A percentile compares a stretch with the other conserved stretches of the same genome.
phyloP scores from a whole-genome alignment of 202 grass and related monocot species.

The Carex arenaria region DNA sequence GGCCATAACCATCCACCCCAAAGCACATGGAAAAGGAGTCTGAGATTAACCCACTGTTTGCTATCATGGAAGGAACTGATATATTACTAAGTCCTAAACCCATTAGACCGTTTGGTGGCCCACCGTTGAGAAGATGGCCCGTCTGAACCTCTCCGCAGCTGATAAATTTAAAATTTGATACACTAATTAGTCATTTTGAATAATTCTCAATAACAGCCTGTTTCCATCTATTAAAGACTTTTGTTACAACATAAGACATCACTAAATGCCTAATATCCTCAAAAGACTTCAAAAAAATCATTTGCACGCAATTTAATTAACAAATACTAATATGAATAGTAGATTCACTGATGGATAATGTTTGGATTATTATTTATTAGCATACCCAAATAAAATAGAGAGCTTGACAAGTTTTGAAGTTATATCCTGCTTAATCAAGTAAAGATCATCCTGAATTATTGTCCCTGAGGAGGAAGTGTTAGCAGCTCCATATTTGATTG shows the following conservation, averaged over 20 bases:
- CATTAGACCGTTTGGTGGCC: constrained; percentile 29
- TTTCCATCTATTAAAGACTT: neutral
- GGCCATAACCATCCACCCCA: constrained; percentile 8
- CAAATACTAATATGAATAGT: neutral
- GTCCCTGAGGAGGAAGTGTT: neutral
- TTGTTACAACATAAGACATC: neutral
- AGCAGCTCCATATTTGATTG: neutral
- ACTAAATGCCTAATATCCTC: neutral
- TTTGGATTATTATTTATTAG: neutral
- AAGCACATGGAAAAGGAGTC: constrained; percentile 52
- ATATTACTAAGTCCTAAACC: constrained; percentile 23
- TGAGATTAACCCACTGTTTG: neutral
- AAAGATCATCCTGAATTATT: constrained; percentile 8
- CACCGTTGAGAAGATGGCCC: constrained; percentile 1
- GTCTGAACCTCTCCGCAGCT: constrained; percentile 40
- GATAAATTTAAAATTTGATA: neutral
- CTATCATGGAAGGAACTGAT: constrained; percentile 31
- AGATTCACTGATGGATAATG: neutral
- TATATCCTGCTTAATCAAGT: neutral
- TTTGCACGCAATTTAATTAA: neutral
- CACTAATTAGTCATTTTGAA: neutral
- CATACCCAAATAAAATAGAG: constrained; percentile 17
- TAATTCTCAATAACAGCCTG: neutral
- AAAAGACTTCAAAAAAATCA: neutral
- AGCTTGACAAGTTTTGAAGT: neutral